Evolutionary conservation across 177 flowering plant genomes (phyloP).

Genomic region (Telopea speciosissima): DNA sequence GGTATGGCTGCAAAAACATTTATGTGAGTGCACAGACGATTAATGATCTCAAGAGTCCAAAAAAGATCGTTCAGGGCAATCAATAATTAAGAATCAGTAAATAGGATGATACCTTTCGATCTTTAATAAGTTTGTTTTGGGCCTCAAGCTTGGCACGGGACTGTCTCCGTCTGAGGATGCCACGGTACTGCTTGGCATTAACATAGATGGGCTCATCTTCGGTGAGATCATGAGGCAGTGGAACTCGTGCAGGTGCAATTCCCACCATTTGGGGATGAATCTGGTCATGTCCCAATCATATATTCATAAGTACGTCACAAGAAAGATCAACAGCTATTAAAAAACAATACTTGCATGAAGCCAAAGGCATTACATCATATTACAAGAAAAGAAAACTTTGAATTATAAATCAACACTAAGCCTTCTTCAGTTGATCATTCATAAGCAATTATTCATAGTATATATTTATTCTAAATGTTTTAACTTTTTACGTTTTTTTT

Average conservation of each 20-base stretch:
- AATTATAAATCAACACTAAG: background rate
- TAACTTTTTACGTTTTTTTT: too few relatives aligned
- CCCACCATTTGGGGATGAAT: constrained; percentile 52
- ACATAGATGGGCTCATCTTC: constrained; percentile 78
- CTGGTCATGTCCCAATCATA: constrained; percentile 18
- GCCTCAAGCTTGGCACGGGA: constrained; percentile 82
- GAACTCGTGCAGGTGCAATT: constrained; percentile 43
- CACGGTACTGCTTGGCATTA: constrained; percentile 75
- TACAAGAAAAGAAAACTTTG: background rate
- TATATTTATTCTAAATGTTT: too few relatives aligned
- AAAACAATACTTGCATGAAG: background rate
- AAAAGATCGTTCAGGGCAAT: background rate
- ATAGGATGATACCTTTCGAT: constrained; percentile 43
- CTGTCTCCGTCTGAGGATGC: constrained; percentile 71
- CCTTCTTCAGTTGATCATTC: background rate
- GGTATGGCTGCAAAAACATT: constrained; percentile 63
- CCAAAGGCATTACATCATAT: background rate
- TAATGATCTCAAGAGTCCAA: background rate
- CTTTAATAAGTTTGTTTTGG: constrained; percentile 62
- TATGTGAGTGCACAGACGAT: background rate
- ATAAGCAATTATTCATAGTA: too few relatives aligned
- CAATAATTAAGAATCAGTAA: background rate
- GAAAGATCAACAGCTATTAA: background rate
- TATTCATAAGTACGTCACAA: background rate
- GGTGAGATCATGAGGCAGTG: constrained; percentile 54